Percentiles rank a stretch among this genome's conserved stretches.
phyloP scores from a whole-genome alignment of 441 rosid species.

The Corymbia citriodora region DNA sequence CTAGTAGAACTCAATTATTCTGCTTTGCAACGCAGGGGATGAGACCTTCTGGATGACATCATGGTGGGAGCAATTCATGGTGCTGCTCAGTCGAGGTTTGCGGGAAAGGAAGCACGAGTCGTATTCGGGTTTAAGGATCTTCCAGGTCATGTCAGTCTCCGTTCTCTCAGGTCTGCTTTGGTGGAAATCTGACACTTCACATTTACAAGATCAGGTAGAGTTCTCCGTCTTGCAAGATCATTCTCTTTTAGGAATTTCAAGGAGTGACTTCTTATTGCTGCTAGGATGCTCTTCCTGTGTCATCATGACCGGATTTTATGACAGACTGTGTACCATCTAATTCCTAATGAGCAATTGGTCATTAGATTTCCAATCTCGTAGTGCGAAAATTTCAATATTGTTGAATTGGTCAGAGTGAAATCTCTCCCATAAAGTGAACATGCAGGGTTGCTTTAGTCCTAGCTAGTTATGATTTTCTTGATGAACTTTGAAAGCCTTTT shows the following conservation, averaged over 20 bases:
- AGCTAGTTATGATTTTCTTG: neutral
- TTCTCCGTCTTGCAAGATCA: neutral
- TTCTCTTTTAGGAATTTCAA: neutral
- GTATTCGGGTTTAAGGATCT: slow-evolving; percentile 64
- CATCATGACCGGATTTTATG: neutral
- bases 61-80: slow-evolving; percentile 82
- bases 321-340: neutral
- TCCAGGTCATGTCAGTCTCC: slow-evolving; percentile 79
- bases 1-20: neutral
- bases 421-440: neutral
- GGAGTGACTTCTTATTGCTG: neutral
- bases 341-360: neutral
- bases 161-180: slow-evolving; percentile 74
- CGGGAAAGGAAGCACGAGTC: slow-evolving; percentile 82
- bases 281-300: neutral
- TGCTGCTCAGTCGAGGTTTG: slow-evolving; percentile 60
- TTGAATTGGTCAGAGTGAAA: neutral
- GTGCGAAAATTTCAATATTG: neutral
- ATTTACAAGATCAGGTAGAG: slow-evolving; percentile 81
- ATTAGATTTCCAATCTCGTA: neutral
- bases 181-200: slow-evolving; percentile 67
- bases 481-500: neutral
- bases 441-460: neutral
- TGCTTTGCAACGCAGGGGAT: slow-evolving; percentile 16
- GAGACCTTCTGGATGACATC: slow-evolving; percentile 56